Conservation (phyloP, 2,329 filamentous ascomycete species). For the Alternaria metachromatica region DNA sequence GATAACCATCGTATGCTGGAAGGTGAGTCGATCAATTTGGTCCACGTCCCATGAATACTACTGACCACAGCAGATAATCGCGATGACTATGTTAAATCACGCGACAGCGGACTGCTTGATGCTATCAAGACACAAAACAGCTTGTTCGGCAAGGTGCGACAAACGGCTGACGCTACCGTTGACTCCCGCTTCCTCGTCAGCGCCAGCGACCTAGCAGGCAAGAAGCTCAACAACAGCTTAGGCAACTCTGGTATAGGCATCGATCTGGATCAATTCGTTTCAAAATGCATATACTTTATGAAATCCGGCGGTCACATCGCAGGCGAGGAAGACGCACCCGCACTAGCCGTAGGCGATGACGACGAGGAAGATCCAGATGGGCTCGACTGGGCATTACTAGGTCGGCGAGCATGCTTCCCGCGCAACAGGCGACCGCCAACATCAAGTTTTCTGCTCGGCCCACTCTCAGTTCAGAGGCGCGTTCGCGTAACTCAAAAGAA, state of each 20-base stretch:
- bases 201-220: conserved; percentile 79
- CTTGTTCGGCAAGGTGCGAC: conserved; percentile 73
- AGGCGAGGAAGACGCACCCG: conserved; percentile 60
- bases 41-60: neutral
- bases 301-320: conserved; percentile 61
- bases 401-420: conserved; percentile 76
- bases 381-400: conserved; percentile 84
- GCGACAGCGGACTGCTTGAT: conserved; percentile 69
- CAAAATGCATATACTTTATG: conserved; percentile 91
- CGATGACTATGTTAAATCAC: conserved; percentile 70
- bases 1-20: conserved; percentile 68
- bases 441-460: conserved; percentile 84
- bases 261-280: conserved; percentile 89
- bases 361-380: conserved; percentile 72
- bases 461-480: conserved; percentile 87
- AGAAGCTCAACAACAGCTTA: conserved; percentile 76
- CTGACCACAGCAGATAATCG: conserved; percentile 66
- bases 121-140: conserved; percentile 71
- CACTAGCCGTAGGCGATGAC: conserved; percentile 58
- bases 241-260: conserved; percentile 77
- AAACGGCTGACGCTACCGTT: conserved; percentile 88
- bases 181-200: conserved; percentile 86
- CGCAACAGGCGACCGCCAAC: conserved; percentile 76
- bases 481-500: conserved; percentile 71
- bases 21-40: conserved; percentile 42